Conservation (phyloP, 768 basidiomycete species). For the Roridomyces roridus region DNA sequence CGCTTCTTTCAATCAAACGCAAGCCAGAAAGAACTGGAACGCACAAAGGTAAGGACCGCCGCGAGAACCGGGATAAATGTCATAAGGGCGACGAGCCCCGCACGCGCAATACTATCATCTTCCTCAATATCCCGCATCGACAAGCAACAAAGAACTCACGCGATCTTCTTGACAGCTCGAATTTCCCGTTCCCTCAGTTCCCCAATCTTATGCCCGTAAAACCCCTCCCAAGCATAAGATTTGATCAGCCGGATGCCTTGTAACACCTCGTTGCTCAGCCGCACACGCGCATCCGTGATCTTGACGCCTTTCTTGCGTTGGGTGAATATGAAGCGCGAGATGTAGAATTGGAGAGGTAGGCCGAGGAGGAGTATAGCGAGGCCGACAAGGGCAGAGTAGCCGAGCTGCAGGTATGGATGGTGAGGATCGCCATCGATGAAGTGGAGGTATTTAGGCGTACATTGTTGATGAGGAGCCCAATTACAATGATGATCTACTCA, state of each 20-base stretch:
- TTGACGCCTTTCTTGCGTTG: slow-evolving; percentile 63
- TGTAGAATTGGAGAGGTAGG: slow-evolving; percentile 62
- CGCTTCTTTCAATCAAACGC: neutral
- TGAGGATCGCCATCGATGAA: neutral
- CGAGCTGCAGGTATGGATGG: slow-evolving; percentile 45
- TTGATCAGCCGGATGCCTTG: slow-evolving; percentile 74
- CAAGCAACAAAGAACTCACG: neutral
- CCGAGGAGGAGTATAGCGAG: slow-evolving; percentile 61
- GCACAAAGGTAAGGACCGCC: slow-evolving; percentile 41
- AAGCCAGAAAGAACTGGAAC: slow-evolving; percentile 24
- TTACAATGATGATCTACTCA: slow-evolving; percentile 56
- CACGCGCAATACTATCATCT: slow-evolving; percentile 36
- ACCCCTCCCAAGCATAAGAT: slow-evolving; percentile 64
- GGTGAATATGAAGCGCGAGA: slow-evolving; percentile 57
- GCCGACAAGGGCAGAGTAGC: slow-evolving; percentile 74
- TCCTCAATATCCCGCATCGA: neutral
- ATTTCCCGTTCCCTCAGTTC: slow-evolving; percentile 41
- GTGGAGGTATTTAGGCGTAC: slow-evolving; percentile 36
- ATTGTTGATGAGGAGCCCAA: slow-evolving; percentile 66
- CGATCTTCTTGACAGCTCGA: no score
- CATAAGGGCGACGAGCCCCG: slow-evolving; percentile 36
- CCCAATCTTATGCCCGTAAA: slow-evolving; percentile 51
- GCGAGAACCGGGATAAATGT: slow-evolving; percentile 59
- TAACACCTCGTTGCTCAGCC: slow-evolving; percentile 70
- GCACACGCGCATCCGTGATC: slow-evolving; percentile 70